Percentiles rank a stretch among this genome's conserved stretches.
Conservation (phyloP, 441 rosid genomes). For the Macaranga tanarius region DNA sequence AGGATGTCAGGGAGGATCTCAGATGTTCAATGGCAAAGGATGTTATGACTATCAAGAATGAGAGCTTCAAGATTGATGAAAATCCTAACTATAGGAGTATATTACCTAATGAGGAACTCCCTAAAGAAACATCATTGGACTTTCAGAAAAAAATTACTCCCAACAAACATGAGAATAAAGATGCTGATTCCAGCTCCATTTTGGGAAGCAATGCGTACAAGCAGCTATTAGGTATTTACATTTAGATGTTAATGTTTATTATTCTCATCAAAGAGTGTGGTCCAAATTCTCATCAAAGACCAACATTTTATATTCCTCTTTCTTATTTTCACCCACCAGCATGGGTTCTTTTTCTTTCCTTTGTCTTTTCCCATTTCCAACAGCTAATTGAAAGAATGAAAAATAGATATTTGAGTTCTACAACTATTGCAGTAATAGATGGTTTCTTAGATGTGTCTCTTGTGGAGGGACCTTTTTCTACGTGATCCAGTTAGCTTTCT, state of each 20-base stretch:
- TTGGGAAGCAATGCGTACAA: conserved; percentile 45
- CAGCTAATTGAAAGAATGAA: not conserved
- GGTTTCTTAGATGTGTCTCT: not conserved
- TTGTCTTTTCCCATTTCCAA: not conserved
- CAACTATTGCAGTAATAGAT: conserved; percentile 2
- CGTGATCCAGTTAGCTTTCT: not conserved
- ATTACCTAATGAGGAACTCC: conserved; percentile 31
- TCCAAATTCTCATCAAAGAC: not conserved
- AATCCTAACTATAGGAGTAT: conserved; percentile 27
- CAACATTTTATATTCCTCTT: not conserved
- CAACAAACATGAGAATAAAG: conserved; percentile 64
- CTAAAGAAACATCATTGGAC: conserved; percentile 45
- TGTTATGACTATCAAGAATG: conserved; percentile 67
- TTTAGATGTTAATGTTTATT: not conserved
- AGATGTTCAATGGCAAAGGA: conserved; percentile 96
- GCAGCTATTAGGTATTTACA: conserved; percentile 63
- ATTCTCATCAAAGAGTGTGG: not conserved
- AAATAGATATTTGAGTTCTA: conserved; percentile 5
- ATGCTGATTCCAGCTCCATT: conserved; percentile 43
- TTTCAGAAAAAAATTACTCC: conserved; percentile 85
- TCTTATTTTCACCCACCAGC: not conserved
- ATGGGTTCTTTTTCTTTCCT: not conserved
- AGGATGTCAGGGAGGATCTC: conserved; percentile 91
- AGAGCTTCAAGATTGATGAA: conserved; percentile 61
- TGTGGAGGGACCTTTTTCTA: not conserved